Conservation (phyloP, 2,329 filamentous ascomycete species). For the Elsinoe arachidis region DNA sequence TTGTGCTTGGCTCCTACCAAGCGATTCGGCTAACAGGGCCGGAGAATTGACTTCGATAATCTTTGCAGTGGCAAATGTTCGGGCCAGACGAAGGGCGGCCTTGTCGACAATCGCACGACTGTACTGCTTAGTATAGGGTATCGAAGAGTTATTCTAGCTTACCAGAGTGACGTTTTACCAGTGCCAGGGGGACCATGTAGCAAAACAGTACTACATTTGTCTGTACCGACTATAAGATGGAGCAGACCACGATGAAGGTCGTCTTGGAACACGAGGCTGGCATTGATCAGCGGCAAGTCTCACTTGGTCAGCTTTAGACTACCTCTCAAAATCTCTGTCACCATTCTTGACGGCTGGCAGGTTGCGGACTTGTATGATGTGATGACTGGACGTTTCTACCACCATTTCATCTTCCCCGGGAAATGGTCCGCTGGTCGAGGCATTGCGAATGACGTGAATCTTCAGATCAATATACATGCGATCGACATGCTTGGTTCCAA, state of each 20-base stretch:
- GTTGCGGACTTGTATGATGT: conserved; percentile 27
- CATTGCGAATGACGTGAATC: background rate
- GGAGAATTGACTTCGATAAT: conserved; percentile 41
- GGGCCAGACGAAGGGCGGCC: conserved; percentile 37
- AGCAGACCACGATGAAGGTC: background rate
- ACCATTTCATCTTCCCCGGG: conserved; percentile 12
- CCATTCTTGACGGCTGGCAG: background rate
- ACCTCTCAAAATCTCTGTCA: background rate
- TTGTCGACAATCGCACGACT: conserved; percentile 39
- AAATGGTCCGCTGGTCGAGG: background rate
- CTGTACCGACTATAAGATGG: conserved; percentile 28
- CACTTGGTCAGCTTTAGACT: background rate
- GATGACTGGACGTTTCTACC: conserved; percentile 30
- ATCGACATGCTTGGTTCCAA: background rate
- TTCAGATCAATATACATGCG: background rate
- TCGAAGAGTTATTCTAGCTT: conserved; percentile 12
- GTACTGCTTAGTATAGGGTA: background rate
- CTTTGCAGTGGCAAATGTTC: conserved; percentile 28
- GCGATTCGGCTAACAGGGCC: conserved; percentile 39
- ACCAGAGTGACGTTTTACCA: conserved; percentile 37
- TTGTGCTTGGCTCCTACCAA: conserved; percentile 39
- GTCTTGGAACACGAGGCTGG: background rate
- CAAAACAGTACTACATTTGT: conserved; percentile 39
- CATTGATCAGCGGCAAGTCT: background rate
- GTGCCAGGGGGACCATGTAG: conserved; percentile 37